Percentiles rank a stretch among this genome's conserved stretches.
Evolutionary conservation across 2,329 filamentous ascomycete genomes (phyloP).

Genomic region (Magnaporthiopsis incrustans): DNA sequence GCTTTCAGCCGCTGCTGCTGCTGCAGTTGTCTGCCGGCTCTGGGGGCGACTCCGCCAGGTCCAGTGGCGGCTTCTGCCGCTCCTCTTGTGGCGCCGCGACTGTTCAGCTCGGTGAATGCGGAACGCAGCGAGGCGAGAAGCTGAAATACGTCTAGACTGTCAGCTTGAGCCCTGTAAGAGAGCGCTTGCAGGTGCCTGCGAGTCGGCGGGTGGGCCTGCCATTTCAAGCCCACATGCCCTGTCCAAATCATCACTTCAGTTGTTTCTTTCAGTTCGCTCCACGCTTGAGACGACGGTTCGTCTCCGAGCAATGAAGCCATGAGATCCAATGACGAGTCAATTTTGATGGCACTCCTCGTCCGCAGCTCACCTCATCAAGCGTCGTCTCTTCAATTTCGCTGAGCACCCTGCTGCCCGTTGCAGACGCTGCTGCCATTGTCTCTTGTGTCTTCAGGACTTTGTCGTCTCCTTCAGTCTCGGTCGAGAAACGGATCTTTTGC

Average conservation of each 20-base stretch:
- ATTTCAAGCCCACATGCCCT: not conserved
- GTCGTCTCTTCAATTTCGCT: constrained; percentile 48
- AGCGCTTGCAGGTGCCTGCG: not conserved
- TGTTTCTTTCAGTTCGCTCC: not conserved
- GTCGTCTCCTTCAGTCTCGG: no score
- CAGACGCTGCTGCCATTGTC: constrained; percentile 27
- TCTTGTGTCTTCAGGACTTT: constrained; percentile 15
- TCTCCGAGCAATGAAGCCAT: not conserved
- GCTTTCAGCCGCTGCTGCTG: constrained; percentile 5
- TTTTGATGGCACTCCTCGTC: not conserved
- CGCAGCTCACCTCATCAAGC: constrained; percentile 46
- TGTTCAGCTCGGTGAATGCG: constrained; percentile 17
- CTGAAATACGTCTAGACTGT: not conserved
- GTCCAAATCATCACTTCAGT: not conserved
- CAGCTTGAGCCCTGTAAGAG: not conserved
- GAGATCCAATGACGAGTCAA: not conserved
- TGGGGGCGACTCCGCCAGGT: constrained; percentile 6
- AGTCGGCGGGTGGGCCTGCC: not conserved
- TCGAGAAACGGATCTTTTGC: no score
- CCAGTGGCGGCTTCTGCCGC: constrained; percentile 5
- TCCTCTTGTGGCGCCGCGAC: constrained; percentile 4
- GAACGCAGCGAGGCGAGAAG: constrained; percentile 9
- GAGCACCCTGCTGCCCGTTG: constrained; percentile 41
- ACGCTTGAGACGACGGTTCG: not conserved
- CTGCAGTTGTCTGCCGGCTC: constrained; percentile 14